phyloP scores from a whole-genome alignment of 1,284 basidiomycete species.

The Cutaneotrichosporon cavernicola region DNA sequence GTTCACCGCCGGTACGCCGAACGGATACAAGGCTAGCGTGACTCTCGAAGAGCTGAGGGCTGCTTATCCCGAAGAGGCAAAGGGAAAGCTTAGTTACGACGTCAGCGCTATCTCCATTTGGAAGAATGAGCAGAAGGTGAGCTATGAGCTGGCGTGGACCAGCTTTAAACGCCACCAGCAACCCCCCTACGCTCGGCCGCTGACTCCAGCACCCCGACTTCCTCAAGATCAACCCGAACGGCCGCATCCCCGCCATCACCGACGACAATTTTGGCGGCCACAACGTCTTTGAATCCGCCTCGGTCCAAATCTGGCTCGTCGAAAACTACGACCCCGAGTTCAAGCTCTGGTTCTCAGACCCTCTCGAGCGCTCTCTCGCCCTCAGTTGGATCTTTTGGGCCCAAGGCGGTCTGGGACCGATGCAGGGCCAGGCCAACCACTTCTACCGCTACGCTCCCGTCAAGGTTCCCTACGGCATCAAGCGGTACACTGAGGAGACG shows the following conservation, averaged over 20 bases:
- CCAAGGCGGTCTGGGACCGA: constrained; percentile 51
- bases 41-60: constrained; percentile 69
- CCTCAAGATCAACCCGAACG: constrained; percentile 65
- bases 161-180: too few relatives aligned
- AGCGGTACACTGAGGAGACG: constrained; percentile 72
- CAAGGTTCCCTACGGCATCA: constrained; percentile 54
- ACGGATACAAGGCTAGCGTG: constrained; percentile 61
- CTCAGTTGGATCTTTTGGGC: constrained; percentile 78
- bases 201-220: constrained; percentile 59
- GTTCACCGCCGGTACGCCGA: constrained; percentile 66
- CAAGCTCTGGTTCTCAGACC: constrained; percentile 60
- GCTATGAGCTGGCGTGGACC: background rate
- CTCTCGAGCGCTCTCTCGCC: constrained; percentile 59
- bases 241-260: constrained; percentile 61
- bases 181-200: background rate
- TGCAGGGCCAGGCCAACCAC: constrained; percentile 58
- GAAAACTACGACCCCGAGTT: constrained; percentile 60
- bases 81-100: constrained; percentile 61
- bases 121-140: constrained; percentile 56
- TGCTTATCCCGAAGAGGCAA: constrained; percentile 55
- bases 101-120: constrained; percentile 47
- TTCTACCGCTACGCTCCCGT: constrained; percentile 54
- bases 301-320: constrained; percentile 65
- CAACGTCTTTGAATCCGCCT: constrained; percentile 66
- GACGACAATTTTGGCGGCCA: constrained; percentile 57